phyloP scores from a whole-genome alignment of 352 stramenopile genomes.

The Phytophthora palmivora region DNA sequence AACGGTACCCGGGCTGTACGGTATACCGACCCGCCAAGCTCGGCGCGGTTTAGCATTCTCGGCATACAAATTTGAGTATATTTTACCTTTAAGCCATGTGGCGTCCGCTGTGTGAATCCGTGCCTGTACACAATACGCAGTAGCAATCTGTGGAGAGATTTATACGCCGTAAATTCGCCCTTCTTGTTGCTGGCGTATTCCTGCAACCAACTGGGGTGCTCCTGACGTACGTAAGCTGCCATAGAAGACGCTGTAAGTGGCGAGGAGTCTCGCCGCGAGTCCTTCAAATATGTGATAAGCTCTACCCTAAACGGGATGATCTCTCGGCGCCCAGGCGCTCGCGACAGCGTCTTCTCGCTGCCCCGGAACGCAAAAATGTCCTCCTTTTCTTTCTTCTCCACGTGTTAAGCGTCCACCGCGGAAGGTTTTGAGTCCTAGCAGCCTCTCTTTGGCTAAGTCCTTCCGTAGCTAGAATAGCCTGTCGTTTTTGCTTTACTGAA shows the following conservation, averaged over 20 bases:
- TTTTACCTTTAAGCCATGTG: conserved; percentile 11
- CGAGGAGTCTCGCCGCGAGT: conserved; percentile 1
- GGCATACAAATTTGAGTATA: too few relatives aligned
- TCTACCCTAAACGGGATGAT: conserved; percentile 10
- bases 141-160: conserved; percentile 8
- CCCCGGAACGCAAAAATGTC: conserved; percentile 12
- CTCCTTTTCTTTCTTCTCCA: background rate
- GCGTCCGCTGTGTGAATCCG: conserved; percentile 20
- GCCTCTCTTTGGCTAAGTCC: conserved; percentile 10
- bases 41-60: too few relatives aligned
- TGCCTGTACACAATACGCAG: conserved; percentile 18
- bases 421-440: background rate
- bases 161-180: conserved; percentile 2
- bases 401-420: conserved; percentile 6
- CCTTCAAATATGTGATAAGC: conserved; percentile 21
- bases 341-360: conserved; percentile 11
- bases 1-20: too few relatives aligned
- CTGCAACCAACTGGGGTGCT: conserved; percentile 3
- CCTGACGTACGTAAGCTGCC: conserved; percentile 1
- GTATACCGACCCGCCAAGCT: too few relatives aligned
- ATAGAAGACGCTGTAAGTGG: conserved; percentile 4
- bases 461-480: background rate
- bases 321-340: conserved; percentile 4
- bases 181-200: conserved; percentile 5
- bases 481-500: too few relatives aligned